These are phyloP conservation scores for Cyberlindnera sargentensis DNA, from an alignment of 805 yeast species.

Conservation along the genomic window DNA sequence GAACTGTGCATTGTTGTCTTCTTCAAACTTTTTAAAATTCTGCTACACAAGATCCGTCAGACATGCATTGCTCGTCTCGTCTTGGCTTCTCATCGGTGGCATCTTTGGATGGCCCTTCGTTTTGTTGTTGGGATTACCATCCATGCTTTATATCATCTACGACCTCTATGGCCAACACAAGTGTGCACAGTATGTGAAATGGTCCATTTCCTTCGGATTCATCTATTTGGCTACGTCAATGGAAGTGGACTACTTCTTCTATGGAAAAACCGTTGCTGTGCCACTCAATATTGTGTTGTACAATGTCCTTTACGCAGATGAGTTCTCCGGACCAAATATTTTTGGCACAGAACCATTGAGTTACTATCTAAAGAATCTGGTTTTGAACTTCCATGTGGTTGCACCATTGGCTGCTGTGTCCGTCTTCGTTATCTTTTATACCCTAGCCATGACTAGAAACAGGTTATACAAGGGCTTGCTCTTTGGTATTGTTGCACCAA, in stretches of 20 bases:
- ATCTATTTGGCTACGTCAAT: slow-evolving; percentile 25
- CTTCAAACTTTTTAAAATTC: slow-evolving; percentile 31
- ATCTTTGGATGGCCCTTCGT: slow-evolving; percentile 91
- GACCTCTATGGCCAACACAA: slow-evolving; percentile 2
- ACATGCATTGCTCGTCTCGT: slow-evolving; percentile 26
- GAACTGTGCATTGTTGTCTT: slow-evolving; percentile 40
- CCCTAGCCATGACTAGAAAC: not conserved
- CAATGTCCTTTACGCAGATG: slow-evolving; percentile 65
- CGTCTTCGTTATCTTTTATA: slow-evolving; percentile 24
- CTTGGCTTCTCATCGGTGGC: slow-evolving; percentile 58
- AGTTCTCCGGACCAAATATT: slow-evolving; percentile 74
- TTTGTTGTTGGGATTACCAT: slow-evolving; percentile 54
- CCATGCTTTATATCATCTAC: slow-evolving; percentile 14
- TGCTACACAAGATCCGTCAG: slow-evolving; percentile 11
- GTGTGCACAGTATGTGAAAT: slow-evolving; percentile 12
- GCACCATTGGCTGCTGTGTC: slow-evolving; percentile 37
- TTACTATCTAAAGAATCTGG: slow-evolving; percentile 63
- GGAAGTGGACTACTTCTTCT: slow-evolving; percentile 53
- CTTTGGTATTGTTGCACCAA: slow-evolving; percentile 36
- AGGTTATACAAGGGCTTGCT: slow-evolving; percentile 5
- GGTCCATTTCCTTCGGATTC: slow-evolving; percentile 21
- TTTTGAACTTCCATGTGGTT: slow-evolving; percentile 66
- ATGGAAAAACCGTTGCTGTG: slow-evolving; percentile 55
- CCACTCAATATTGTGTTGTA: slow-evolving; percentile 79
- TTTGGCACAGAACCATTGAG: slow-evolving; percentile 80